These are phyloP conservation scores for Colletotrichum navitas DNA, from an alignment of 2,329 filamentous ascomycete species.

Conservation along the genomic window DNA sequence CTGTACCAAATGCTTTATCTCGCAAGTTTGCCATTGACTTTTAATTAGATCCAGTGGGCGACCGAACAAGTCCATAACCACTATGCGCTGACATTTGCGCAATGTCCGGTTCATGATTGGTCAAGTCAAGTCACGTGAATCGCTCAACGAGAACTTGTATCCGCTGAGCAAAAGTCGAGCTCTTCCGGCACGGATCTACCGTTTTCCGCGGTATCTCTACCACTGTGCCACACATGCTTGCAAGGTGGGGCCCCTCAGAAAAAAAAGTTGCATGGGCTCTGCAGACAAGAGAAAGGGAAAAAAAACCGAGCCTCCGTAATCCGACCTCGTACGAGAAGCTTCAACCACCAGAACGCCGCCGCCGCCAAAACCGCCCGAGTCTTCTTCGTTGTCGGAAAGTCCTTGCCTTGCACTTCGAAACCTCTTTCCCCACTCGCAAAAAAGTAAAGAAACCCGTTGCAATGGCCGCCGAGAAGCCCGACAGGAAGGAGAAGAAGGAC, in stretches of 20 bases:
- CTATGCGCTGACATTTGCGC: constrained; percentile 35
- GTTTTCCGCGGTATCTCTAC: not conserved
- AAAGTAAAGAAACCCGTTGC: constrained; percentile 43
- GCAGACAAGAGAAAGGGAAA: not conserved
- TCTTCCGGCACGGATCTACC: constrained; percentile 31
- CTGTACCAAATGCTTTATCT: not conserved
- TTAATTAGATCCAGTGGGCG: not conserved
- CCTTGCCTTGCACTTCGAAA: not conserved
- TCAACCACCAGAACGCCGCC: constrained; percentile 1
- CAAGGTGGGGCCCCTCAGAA: constrained; percentile 15
- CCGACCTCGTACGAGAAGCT: constrained; percentile 15
- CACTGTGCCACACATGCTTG: not conserved
- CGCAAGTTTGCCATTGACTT: not conserved
- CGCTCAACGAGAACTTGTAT: not conserved
- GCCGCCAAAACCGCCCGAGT: not conserved
- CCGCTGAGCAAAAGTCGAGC: too few relatives aligned
- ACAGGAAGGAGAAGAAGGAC: constrained; percentile 60
- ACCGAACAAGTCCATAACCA: not conserved
- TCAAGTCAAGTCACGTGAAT: not conserved
- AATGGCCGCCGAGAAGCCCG: constrained; percentile 63
- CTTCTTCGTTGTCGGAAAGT: not conserved
- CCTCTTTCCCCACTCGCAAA: not conserved
- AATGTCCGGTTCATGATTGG: constrained; percentile 27
- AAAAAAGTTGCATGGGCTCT: constrained; percentile 18
- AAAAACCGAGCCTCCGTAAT: constrained; percentile 20